Evolutionary conservation across 805 yeast genomes (phyloP), one percentile per base, ranked within the genome.

Genomic region (Teunomyces funiuensis): DNA sequence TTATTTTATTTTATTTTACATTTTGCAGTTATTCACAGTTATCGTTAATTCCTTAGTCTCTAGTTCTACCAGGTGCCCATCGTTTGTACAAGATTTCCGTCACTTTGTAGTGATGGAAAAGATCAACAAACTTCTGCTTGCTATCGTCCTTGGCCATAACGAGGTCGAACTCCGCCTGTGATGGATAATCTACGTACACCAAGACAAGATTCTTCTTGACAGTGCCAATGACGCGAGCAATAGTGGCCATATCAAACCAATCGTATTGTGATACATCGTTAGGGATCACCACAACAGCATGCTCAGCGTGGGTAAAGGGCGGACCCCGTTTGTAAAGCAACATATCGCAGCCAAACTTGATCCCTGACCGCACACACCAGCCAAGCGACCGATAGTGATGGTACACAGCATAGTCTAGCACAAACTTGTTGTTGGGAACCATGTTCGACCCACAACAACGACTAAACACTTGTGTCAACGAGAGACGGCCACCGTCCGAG

Each of bases 281-380:
- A 1, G 76, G 71, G 19, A 79, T 44, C 5, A 85, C 66, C 34
- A 76, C 55, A 3, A 88, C 66, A 5, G 91, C 87, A 60, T 79
- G 87, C 57, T 89, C 96, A 0, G 99, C 97, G 59, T 93, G 99
- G 38, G 84, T 80, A 59, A 90, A 88, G 1, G 97, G 97, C 6
- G 98, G 99, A 0, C 99, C 99, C 43, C 91, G 71, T 40, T 83
- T 80, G 60, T 93, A 93, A 4, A 93, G 69, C 6, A 93, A 65
- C 61, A 70, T 84, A 53, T 90, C 95, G n/a, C 86, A 77, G 2
- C 97, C 96, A 61, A 93, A 93, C 61, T 93, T 93, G 42, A 89
- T 77, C 0, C 98, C 99, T 0, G 90, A 79, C 44, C 95, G 73
- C 2, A 84, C 93, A 68, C 97, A 91, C 97, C 98, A 93, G 0